Base-by-base conservation (phyloP, 2,329 filamentous ascomycete genomes). In the Paraphoma chrysanthemicola region DNA sequence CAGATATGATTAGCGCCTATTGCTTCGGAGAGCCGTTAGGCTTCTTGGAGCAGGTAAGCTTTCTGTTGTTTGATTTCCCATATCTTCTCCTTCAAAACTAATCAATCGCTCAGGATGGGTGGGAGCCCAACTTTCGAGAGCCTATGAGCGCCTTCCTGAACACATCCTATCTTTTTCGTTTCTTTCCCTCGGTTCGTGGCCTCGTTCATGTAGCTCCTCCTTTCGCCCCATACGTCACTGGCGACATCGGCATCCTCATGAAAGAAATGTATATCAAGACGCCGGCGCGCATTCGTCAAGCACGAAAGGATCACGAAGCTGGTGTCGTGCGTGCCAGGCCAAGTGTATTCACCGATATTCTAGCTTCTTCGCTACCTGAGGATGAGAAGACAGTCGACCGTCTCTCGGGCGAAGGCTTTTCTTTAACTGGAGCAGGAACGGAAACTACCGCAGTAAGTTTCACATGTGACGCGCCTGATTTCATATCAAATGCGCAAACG, bases 371-470 rank as follows among this genome's bases (percentile, higher is more conserved):
- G 14, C 14, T 36, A 14, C 46, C 41, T 16, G 52, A 54, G 38
- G 43, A 36, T 16, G 53, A 56, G 46, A 51, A 56, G 44, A 46
- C 41, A 36, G 38, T 51, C 16, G 44, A 45, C 11, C 53, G 53
- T 41, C 48, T 56, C 4, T 51, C 41, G 16, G 47, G 48, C n/a
- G 53, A 56, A 47, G 53, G 53, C 29, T 51, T 51, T 31, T 41
- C 42, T 12, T 47, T 56, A 17, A 46, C 46, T n/a, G 38, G 38
- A 16, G 53, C 53, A 28, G 53, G 53, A 16, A 56, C 45, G 28
- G 53, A 56, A 39, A 56, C 53, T 18, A 56, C 53, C 17, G 53
- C 53, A 38, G 47, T 50, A 45, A 50, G 42, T 39, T 17, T 23
- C 14, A 29, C 43, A 23, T 43, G 9, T 23, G 41, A 43, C 2